Evolutionary conservation across 805 yeast species (phyloP), one percentile per base, ranked within the genome.

Genomic region (Kodamaea kaohsiungensis): DNA sequence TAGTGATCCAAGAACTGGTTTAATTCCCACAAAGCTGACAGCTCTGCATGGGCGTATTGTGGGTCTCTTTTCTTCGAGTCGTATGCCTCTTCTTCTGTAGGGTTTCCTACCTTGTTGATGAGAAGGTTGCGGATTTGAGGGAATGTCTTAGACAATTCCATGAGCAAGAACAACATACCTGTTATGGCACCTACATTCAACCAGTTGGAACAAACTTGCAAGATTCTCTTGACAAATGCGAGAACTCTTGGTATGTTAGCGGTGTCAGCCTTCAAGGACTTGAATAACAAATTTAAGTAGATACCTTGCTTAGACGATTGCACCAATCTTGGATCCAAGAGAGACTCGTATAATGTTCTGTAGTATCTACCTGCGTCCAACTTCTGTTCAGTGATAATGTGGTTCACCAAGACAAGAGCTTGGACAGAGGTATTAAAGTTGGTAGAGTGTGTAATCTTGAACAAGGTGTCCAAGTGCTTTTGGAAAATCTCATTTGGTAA

Each of bases 31-130:
- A 93, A 70, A 1, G 93, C 86, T 0, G 97, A 78, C 48, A 79
- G 80, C 45, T 84, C 85, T 4, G 98, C 98, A 67, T 89, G 81
- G n/a, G 98, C 90, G 66, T 71, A 91, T 59, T 82, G 79, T n/a
- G 99, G 99, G 67, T 95, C 98, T 68, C 98, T 84, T 66, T 89
- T 90, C 64, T 85, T 85, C 37, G 96, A 84, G 70, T 95, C 98
- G 67, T 95, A 95, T 10, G 59, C 69, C 62, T 7, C 47, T 47
- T 15, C 48, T 33, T 66, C 52, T 35, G n/a, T 63, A 65, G 43
- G 67, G 68, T 37, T 64, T 70, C 5, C 70, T 76, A 22, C 64
- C 73, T 76, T 71, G 53, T 80, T 78, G 56, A 78, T 76, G 65
- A 88, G 73, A 65, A 90, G 70, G 58, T 86, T 87, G 61, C 82